Base-by-base conservation (phyloP, 495 filamentous ascomycete genomes). In the Aspergillus incahuasiensis region DNA sequence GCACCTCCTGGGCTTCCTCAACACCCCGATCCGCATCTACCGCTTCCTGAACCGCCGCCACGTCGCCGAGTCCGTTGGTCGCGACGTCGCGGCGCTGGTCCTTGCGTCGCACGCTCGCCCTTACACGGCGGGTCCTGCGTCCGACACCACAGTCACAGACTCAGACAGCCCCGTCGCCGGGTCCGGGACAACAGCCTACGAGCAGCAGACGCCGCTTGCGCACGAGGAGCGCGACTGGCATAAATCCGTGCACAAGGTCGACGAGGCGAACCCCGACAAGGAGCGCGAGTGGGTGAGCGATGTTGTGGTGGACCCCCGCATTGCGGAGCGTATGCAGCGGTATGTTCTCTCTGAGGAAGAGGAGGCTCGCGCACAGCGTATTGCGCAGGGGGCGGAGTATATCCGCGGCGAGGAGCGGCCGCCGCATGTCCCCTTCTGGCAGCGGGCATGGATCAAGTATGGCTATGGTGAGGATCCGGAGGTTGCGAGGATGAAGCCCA, bases 1-100 rank as follows among this genome's bases (percentile, higher is more conserved):
- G 0, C 91, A 97, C 65, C 80, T 97, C 47, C 87, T 99, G 24
- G 94, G 94, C 55, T 95, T 99, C 76, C 71, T 91, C 45, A 92
- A 95, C 71, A 97, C 91, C 0, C 90, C 90, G 0, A 89, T 83
- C 58, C 84, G 94, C 34, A 66, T 97, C 48, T 88, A 89, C 64
- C 90, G 94, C 43, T 99, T 90, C 79, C 76, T 99, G 39, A 96
- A 84, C 67, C 86, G 90, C 45, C 89, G 95, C 13, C 70, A 82
- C 41, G 78, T 96, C 16, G 95, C 95, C 41, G 92, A 99, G 62
- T 76, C 83, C 5, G 85, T 96, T 52, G 95, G 94, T 41, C 87
- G 89, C n/a, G 83, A 96, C 45, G 89, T 91, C 30, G 95, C 92
- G 0, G 87, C 88, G 34, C 80, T 89, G 19, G 91, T 92, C 25